Conservation (phyloP, 2,329 filamentous ascomycete species). For the Purpureocillium takamizusanense region DNA sequence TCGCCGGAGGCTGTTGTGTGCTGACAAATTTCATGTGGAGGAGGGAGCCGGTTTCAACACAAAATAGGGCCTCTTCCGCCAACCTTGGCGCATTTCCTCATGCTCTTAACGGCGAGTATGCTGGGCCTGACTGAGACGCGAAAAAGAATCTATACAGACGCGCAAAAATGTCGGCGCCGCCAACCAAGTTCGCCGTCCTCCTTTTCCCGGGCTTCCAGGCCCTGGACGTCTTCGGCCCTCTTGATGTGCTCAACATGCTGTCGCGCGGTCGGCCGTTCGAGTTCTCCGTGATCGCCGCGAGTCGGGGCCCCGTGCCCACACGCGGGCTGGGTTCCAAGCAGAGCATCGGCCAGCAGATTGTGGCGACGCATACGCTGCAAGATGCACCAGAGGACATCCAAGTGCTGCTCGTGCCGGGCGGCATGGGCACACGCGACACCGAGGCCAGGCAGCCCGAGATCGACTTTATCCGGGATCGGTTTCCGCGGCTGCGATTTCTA, state of each 20-base stretch:
- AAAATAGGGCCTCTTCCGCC: background rate
- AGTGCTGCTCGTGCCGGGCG: conserved; percentile 30
- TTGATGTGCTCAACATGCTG: conserved; percentile 23
- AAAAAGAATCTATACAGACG: background rate
- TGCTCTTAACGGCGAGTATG: background rate
- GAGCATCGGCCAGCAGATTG: conserved; percentile 18
- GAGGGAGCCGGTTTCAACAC: no score
- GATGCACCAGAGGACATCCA: conserved; percentile 23
- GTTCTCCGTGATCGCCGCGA: conserved; percentile 17
- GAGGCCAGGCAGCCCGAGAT: conserved; percentile 14
- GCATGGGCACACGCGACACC: conserved; percentile 18
- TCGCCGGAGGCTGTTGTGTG: no score
- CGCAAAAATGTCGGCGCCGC: conserved; percentile 2
- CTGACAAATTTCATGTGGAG: no score
- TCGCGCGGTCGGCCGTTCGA: conserved; percentile 11
- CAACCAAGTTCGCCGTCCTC: conserved; percentile 19
- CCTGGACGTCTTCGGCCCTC: conserved; percentile 30
- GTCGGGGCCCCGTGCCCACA: conserved; percentile 20
- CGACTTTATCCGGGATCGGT: conserved; percentile 32
- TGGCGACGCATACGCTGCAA: conserved; percentile 27
- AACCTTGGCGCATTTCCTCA: background rate
- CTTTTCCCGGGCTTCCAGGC: conserved; percentile 26
- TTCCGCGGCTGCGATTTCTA: conserved; percentile 36
- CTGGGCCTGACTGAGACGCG: background rate
- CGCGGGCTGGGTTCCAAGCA: conserved; percentile 1